Base-by-base conservation (phyloP, 2,329 filamentous ascomycete genomes). In the Aspergillus uvarum region DNA sequence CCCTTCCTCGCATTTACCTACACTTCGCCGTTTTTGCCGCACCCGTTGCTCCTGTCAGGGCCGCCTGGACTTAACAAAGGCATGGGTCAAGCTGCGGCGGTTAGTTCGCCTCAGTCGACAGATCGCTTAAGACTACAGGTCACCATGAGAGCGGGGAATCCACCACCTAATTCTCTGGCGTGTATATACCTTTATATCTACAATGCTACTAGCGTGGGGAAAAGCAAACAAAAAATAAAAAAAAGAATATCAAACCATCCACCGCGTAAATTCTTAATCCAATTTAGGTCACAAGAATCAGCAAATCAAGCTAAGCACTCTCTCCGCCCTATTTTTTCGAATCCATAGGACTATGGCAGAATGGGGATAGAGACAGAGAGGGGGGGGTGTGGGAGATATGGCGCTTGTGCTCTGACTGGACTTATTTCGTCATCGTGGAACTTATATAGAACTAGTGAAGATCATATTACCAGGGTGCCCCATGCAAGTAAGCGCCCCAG, bases 1-100 rank as follows among this genome's bases (percentile, higher is more conserved):
- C 58, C 59, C 59, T 58, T 52, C 51, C 51, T 22, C 53, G 22
- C 54, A 61, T 62, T 58, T 56, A 51, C 55, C 54, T 63, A 51
- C 54, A 49, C 58, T 44, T 62, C 58, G 59, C 66, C 66, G 66
- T 68, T 68, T 67, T 59, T 67, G 65, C 64, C 65, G 62, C 64
- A 63, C 66, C 65, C 61, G 64, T 67, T 64, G 16, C 63, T 65
- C 57, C 65, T 68, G 66, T 66, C 66, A 68, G 66, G 66, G 66
- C 62, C 60, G 66, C 62, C 60, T 66, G 60, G 65, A 67, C 61
- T 59, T 62, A 55, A 44, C 59, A 61, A 52, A 58, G 66, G 66
- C 66, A 66, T 66, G 63, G 66, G 60, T 65, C 64, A 68, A 62
- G 58, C 54, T 53, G 55, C 47, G 38, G 51, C 55, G 32, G 54